phyloP scores from a whole-genome alignment of 768 basidiomycete genomes.

The Fomitopsis pulvina region DNA sequence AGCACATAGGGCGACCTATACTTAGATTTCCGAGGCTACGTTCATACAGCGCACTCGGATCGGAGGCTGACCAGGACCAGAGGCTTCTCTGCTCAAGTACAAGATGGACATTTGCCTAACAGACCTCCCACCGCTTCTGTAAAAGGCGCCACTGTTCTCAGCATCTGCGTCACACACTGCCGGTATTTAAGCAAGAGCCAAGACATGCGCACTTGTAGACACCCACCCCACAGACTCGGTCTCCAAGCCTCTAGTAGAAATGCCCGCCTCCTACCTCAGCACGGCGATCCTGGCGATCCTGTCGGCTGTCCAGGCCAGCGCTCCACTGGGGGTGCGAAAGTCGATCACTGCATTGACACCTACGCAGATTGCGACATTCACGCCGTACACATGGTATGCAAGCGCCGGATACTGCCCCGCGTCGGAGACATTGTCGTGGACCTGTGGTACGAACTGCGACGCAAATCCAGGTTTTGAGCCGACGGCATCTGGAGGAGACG shows the following conservation, averaged over 20 bases:
- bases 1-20: too few relatives aligned
- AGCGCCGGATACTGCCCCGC: constrained; percentile 27
- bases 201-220: too few relatives aligned
- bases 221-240: too few relatives aligned
- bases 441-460: constrained; percentile 33
- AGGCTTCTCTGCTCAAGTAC: too few relatives aligned
- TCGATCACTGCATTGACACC: constrained; percentile 19
- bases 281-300: not conserved
- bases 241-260: not conserved
- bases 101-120: too few relatives aligned
- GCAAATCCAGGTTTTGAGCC: constrained; percentile 44
- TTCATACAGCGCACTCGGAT: too few relatives aligned
- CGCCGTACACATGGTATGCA: constrained; percentile 25
- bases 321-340: constrained; percentile 2
- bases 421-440: constrained; percentile 21
- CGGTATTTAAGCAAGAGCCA: too few relatives aligned
- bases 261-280: not conserved
- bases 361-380: constrained; percentile 21
- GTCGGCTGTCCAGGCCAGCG: not conserved
- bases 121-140: too few relatives aligned
- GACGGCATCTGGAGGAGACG: constrained; percentile 42
- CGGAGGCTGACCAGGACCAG: too few relatives aligned
- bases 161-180: too few relatives aligned
- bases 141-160: too few relatives aligned
- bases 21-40: too few relatives aligned